Evolutionary conservation across 2,329 filamentous ascomycete genomes (phyloP).

Genomic region (Furcasterigmium sp.): DNA sequence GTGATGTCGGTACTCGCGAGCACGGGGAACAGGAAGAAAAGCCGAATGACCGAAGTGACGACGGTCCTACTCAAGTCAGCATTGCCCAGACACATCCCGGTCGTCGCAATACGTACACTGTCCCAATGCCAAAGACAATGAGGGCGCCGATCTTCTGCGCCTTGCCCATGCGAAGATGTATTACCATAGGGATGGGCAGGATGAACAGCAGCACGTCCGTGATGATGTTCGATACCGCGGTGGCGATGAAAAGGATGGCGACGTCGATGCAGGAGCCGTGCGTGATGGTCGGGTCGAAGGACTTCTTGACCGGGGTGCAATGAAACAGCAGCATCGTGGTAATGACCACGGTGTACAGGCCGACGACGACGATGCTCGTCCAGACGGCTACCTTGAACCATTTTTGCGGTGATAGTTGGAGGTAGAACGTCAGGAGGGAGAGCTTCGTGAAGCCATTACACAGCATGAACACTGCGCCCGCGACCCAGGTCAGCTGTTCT

Average conservation of each 20-base stretch:
- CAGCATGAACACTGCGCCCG: slow-evolving; percentile 24
- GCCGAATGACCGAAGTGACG: slow-evolving; percentile 6
- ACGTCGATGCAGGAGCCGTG: slow-evolving; percentile 35
- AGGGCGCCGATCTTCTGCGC: slow-evolving; percentile 40
- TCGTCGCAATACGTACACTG: slow-evolving; percentile 9
- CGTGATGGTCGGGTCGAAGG: slow-evolving; percentile 22
- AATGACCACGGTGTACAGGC: slow-evolving; percentile 24
- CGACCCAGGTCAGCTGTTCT: slow-evolving; percentile 14
- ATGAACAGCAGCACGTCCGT: slow-evolving; percentile 42
- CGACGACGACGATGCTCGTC: slow-evolving; percentile 20
- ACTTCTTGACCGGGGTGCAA: slow-evolving; percentile 26
- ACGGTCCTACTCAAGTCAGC: slow-evolving; percentile 1
- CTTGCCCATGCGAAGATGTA: slow-evolving; percentile 34
- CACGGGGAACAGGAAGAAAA: slow-evolving; percentile 5
- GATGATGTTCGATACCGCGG: slow-evolving; percentile 40
- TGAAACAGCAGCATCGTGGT: slow-evolving; percentile 29
- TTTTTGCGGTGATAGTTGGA: slow-evolving; percentile 26
- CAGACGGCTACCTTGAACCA: slow-evolving; percentile 25
- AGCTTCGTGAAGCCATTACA: slow-evolving; percentile 30
- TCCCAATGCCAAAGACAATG: slow-evolving; percentile 40
- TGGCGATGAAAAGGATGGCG: slow-evolving; percentile 40
- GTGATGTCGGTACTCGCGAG: slow-evolving; percentile 6
- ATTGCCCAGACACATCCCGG: neutral
- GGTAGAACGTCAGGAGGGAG: slow-evolving; percentile 31
- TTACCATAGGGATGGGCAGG: slow-evolving; percentile 40